Base-by-base conservation (phyloP, 2,329 filamentous ascomycete species). In the Botryosphaeria dothidea region DNA sequence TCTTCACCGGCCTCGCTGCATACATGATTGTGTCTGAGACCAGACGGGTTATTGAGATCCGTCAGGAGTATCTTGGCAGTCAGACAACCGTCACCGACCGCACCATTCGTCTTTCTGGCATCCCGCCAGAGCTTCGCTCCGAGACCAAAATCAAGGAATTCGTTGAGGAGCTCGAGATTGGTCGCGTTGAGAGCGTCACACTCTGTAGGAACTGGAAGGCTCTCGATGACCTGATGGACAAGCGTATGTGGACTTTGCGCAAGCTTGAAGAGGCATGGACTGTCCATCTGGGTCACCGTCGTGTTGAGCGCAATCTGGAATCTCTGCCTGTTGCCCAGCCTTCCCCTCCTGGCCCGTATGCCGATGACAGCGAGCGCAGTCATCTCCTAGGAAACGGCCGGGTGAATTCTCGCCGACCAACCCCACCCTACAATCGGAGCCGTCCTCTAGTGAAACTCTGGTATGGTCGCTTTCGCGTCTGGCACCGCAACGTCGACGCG, bases 1-100 rank as follows among this genome's bases (percentile, higher is more conserved):
- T 98, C 58, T 99, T 98, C 77, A 94, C 90, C 5, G 87, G 83
- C 1, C 79, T 98, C 46, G 91, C 92, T 0, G 81, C 97, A 13
- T 96, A 93, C 74, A 86, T 94, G 70, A 88, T 98, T 71, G 88
- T 94, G 66, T 85, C 85, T 46, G 90, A 97, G 78, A 98, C 95
- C 0, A 87, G 90, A 69, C 90, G 88, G 66, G 90, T 99, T 61
- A 96, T 98, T 68, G 86, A 89, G 65, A 86, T 94, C 31, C 85
- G 95, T 25, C 95, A 99, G 76, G 88, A 93, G 66, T 99, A 97
- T 74, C 84, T 99, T 9, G 95, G 95, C 13, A 92, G 90, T 23
- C 94, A 98, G 77, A 93, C 91, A 0, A 98, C 94, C n/a, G 87
- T 97, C 60, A 98, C 95, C 1, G 95, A 99, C 78, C 88, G 93